Evolutionary conservation across 306 rosid genomes (phyloP), one percentile per base, ranked within the genome.

Genomic region (Prunus kanzakura): DNA sequence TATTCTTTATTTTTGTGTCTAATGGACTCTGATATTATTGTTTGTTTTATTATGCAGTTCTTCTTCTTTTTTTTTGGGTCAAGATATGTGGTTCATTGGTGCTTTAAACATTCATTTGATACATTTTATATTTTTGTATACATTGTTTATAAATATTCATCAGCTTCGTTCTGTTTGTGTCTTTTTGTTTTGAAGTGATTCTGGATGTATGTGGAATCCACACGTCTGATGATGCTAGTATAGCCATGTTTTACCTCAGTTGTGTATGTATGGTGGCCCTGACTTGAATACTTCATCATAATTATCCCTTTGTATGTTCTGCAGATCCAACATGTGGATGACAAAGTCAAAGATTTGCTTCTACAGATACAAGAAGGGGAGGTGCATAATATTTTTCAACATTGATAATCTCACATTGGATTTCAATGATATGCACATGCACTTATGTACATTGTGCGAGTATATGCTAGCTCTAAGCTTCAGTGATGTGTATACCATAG

Each of bases 241-340:
- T 47, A 4, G 10, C 20, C 25, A 25, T 63, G 30, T 18, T 50
- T 71, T 11, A 38, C 29, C 13, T 63, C 16, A n/a, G 29, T 20
- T 78, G 27, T 62, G 13, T 41, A 6, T 71, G 3, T 25, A 67
- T 38, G 29, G 30, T 74, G 38, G 8, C 45, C 19, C 19, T 68
- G 56, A 55, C 41, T 56, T 52, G 9, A 19, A 32, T 69, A 13
- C 57, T 35, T 57, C 27, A 55, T 23, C 56, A 18, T 4, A 15
- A 54, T 66, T 25, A 7, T 62, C 35, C 13, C 58, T 32, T 3
- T 52, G 68, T 75, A 63, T 15, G 80, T 74, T 58, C 57, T 86
- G 84, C 82, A 93, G 95, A 90, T 89, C 22, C 69, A 90, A 76
- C 68, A 83, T 64, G 92, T 87, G 63, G 93, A 94, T 32, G 98